Conservation (phyloP, 192 early-diverging fungal species). For the Entomortierella chlamydospora region DNA sequence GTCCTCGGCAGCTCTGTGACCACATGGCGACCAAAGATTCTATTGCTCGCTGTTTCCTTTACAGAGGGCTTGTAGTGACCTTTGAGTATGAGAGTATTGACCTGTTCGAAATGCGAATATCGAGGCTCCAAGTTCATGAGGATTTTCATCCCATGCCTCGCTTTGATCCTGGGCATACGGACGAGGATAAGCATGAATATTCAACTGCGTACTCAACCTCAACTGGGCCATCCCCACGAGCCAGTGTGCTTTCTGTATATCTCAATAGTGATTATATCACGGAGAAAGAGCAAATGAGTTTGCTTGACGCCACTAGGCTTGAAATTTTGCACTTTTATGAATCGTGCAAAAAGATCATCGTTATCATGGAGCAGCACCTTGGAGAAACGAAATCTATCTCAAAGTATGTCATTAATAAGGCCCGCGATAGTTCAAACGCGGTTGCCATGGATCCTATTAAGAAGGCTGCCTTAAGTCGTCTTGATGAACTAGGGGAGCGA, state of each 20-base stretch:
- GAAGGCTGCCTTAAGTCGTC: slow-evolving; percentile 12
- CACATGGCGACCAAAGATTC: slow-evolving; percentile 53
- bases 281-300: slow-evolving; percentile 36
- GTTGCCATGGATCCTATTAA: slow-evolving; percentile 7
- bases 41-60: slow-evolving; percentile 79
- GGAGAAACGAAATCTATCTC: slow-evolving; percentile 43
- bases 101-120: slow-evolving; percentile 74
- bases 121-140: slow-evolving; percentile 65
- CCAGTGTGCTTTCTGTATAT: slow-evolving; percentile 14
- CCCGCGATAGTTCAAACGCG: slow-evolving; percentile 4
- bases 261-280: slow-evolving; percentile 46
- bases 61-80: slow-evolving; percentile 75
- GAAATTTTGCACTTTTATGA: slow-evolving; percentile 65
- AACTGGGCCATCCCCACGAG: neutral
- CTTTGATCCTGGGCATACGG: slow-evolving; percentile 42
- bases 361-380: slow-evolving; percentile 53
- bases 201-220: slow-evolving; percentile 11
- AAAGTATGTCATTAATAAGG: slow-evolving; percentile 17
- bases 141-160: slow-evolving; percentile 31
- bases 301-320: slow-evolving; percentile 35
- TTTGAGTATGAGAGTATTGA: slow-evolving; percentile 76
- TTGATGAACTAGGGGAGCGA: slow-evolving; percentile 46
- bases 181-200: slow-evolving; percentile 56
- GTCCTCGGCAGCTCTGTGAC: slow-evolving; percentile 67
- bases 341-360: slow-evolving; percentile 58